Evolutionary conservation across 192 early-diverging fungal species (phyloP), one percentile per base, ranked within the genome.

Genomic region (Umbelopsis vinacea): DNA sequence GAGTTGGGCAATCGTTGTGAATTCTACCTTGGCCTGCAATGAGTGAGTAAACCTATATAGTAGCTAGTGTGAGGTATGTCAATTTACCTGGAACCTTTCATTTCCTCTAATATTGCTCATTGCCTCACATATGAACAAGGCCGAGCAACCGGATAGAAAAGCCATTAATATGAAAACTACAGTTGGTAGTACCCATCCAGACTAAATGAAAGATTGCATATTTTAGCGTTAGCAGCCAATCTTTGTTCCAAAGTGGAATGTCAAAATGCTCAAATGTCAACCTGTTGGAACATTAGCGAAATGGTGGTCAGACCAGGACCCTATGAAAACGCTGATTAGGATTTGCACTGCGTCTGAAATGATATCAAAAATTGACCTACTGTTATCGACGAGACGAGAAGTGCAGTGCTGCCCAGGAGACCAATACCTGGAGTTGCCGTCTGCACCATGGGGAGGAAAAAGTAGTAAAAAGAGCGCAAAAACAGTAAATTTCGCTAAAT

Each of bases 101-200:
- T 93, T 93, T 19, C 90, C 92, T 3, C 85, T 83, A 74, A 92
- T 86, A 55, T 83, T 82, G 9, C 89, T 90, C 81, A 90, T 84
- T 21, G 85, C 78, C 71, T 93, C 92, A 68, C 88, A 85, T 55
- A 93, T 80, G 74, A 92, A 91, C n/a, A 93, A 71, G 40, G 84
- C 85, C 24, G 87, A 85, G 17, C 89, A 79, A 11, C 75, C 84
- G 24, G 89, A 85, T n/a, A 93, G 67, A n/a, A 85, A 78, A 1
- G 80, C 88, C 21, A 92, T 80, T 17, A 88, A 54, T 14, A 86
- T 29, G 55, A 93, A 89, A 3, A 74, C 75, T 17, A 93, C 11
- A 3, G 83, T 47, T 17, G 92, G 75, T 2, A 60, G 50, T 37
- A 54, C 54, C 75, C 75, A 76, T 15, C 75, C 75, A 21, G 88